These are phyloP conservation scores for Coemansia sp. DNA, from an alignment of 192 early-diverging fungal species.

Conservation along the genomic window DNA sequence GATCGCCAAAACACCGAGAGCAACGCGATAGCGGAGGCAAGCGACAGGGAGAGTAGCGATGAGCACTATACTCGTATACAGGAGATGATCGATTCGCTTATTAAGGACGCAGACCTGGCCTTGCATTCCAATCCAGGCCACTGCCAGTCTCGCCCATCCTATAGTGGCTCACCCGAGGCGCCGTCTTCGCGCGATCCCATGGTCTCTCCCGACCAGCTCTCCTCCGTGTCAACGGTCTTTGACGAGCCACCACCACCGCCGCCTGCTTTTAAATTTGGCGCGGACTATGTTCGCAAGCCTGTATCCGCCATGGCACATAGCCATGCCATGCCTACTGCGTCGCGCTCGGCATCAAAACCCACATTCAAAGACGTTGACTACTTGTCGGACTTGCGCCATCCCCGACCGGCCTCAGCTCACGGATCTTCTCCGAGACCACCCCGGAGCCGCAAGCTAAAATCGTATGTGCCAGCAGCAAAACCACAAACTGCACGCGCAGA, in stretches of 20 bases:
- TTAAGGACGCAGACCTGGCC: constrained; percentile 48
- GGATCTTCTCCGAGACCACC: background rate
- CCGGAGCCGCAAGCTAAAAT: constrained; percentile 11
- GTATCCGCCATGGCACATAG: background rate
- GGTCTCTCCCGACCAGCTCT: constrained; percentile 17
- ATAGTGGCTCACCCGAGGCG: constrained; percentile 9
- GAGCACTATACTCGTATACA: constrained; percentile 52
- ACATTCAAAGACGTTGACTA: background rate
- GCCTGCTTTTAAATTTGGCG: constrained; percentile 8
- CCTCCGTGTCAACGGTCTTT: constrained; percentile 25
- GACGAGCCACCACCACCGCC: constrained; percentile 18
- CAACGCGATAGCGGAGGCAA: background rate
- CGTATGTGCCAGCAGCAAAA: background rate
- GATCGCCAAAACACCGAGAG: background rate
- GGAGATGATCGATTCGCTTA: constrained; percentile 52
- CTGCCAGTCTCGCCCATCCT: constrained; percentile 5
- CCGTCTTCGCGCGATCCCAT: constrained; percentile 1
- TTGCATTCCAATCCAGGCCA: constrained; percentile 33
- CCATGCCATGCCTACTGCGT: background rate
- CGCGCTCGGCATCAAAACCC: constrained; percentile 1
- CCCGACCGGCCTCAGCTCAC: constrained; percentile 9
- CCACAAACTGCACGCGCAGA: constrained; percentile 5
- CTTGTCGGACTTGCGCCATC: background rate
- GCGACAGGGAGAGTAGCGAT: constrained; percentile 28
- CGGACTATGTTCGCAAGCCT: background rate